Percentiles rank a stretch among this genome's conserved stretches.
phyloP scores from a whole-genome alignment of 1,139 yeast genomes.

The Geotrichum aggregatum region DNA sequence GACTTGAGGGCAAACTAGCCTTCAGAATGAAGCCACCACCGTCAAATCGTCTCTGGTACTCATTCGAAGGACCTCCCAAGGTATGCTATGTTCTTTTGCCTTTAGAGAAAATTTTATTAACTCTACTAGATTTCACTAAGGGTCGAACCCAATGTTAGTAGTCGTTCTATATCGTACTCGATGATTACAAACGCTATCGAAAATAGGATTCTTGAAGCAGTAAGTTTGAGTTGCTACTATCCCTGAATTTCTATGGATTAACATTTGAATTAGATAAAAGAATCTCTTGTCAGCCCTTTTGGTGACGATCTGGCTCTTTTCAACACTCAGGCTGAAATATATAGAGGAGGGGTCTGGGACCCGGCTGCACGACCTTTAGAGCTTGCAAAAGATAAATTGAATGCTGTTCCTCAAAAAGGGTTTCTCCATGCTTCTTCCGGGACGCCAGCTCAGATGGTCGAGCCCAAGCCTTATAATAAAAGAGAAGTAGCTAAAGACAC shows the following conservation, averaged over 20 bases:
- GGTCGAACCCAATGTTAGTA: conserved; percentile 87
- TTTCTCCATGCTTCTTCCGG: background rate
- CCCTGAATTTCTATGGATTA: background rate
- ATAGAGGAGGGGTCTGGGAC: conserved; percentile 90
- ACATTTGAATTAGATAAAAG: conserved; percentile 44
- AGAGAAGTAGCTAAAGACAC: background rate
- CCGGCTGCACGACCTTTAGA: conserved; percentile 6
- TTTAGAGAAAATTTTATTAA: background rate
- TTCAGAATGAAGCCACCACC: conserved; percentile 83
- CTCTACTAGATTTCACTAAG: conserved; percentile 40
- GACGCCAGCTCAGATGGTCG: too few relatives aligned
- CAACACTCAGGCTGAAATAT: conserved; percentile 61
- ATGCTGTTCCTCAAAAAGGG: background rate
- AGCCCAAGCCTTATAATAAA: background rate
- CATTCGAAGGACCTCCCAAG: conserved; percentile 74
- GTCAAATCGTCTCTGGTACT: conserved; percentile 86
- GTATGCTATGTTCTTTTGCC: conserved; percentile 41
- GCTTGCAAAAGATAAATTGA: background rate
- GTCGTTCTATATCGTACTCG: conserved; percentile 71
- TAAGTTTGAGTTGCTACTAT: conserved; percentile 1
- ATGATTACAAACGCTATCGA: conserved; percentile 78
- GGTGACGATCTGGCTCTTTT: conserved; percentile 84
- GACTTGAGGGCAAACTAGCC: conserved; percentile 68
- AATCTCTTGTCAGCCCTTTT: conserved; percentile 74
- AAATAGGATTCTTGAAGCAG: conserved; percentile 69